phyloP scores from a whole-genome alignment of 2,329 filamentous ascomycete species.

The Fusarium continuum region DNA sequence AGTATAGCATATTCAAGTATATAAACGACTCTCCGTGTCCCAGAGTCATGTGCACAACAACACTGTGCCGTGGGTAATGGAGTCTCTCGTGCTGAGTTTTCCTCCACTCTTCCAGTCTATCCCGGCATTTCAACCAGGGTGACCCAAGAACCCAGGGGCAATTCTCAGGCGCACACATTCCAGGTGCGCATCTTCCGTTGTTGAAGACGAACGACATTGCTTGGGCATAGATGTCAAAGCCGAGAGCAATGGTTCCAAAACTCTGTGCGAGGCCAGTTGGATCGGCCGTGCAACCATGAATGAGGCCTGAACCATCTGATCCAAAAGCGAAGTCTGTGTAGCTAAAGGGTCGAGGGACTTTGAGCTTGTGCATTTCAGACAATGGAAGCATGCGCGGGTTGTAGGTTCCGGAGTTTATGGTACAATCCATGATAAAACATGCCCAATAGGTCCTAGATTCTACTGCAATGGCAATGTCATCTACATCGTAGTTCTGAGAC shows the following conservation, averaged over 20 bases:
- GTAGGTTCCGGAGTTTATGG: constrained; percentile 54
- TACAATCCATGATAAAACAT: constrained; percentile 57
- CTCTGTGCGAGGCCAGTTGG: constrained; percentile 21
- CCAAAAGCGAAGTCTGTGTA: constrained; percentile 54
- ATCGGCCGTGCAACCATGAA: background rate
- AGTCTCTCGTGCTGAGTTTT: constrained; percentile 48
- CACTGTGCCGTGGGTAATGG: constrained; percentile 49
- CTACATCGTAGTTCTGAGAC: constrained; percentile 18
- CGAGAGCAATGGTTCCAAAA: constrained; percentile 51
- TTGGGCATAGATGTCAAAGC: constrained; percentile 55
- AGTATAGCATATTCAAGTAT: constrained; percentile 56
- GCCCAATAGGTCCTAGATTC: constrained; percentile 56
- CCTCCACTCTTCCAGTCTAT: constrained; percentile 49
- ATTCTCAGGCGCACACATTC: constrained; percentile 51
- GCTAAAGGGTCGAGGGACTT: constrained; percentile 45
- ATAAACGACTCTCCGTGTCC: constrained; percentile 54
- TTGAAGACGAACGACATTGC: constrained; percentile 55
- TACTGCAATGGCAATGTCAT: constrained; percentile 38
- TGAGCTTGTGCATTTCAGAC: constrained; percentile 48
- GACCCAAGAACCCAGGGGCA: constrained; percentile 52
- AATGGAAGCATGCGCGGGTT: constrained; percentile 51
- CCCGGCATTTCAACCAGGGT: constrained; percentile 46
- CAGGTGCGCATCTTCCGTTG: constrained; percentile 52
- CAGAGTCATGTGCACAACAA: constrained; percentile 52
- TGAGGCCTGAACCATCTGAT: constrained; percentile 20